Conservation (phyloP, 1,284 basidiomycete species). For the Tilletiaria anomala region DNA sequence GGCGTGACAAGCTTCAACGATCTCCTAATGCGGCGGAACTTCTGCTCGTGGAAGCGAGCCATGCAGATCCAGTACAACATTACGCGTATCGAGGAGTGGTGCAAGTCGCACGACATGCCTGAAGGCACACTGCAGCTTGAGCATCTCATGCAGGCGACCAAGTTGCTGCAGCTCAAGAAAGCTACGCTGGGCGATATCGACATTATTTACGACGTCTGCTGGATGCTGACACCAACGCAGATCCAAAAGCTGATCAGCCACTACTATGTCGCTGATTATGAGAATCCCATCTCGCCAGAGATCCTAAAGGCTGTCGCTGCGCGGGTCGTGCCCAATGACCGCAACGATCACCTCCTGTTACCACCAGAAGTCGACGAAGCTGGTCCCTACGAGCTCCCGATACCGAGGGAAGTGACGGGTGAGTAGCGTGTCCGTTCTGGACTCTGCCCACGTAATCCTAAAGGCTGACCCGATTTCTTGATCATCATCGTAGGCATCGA, state of each 20-base stretch:
- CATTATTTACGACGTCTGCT: slow-evolving; percentile 95
- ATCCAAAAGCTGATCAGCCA: slow-evolving; percentile 97
- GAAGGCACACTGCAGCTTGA: slow-evolving; percentile 94
- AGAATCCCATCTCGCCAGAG: slow-evolving; percentile 43
- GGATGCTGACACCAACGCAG: slow-evolving; percentile 98
- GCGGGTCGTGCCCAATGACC: slow-evolving; percentile 37
- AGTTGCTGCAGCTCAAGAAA: slow-evolving; percentile 95
- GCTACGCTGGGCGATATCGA: slow-evolving; percentile 61
- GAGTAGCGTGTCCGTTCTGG: slow-evolving; percentile 1
- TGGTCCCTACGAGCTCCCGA: slow-evolving; percentile 35
- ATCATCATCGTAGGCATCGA: slow-evolving; percentile 19
- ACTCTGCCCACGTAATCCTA: not conserved
- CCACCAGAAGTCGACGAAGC: slow-evolving; percentile 40
- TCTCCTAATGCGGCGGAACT: slow-evolving; percentile 93
- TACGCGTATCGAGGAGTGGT: slow-evolving; percentile 67
- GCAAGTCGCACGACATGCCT: slow-evolving; percentile 67
- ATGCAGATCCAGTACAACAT: slow-evolving; percentile 93
- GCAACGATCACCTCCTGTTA: slow-evolving; percentile 37
- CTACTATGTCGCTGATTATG: slow-evolving; percentile 97
- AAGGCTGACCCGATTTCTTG: slow-evolving; percentile 1
- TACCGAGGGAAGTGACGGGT: slow-evolving; percentile 35
- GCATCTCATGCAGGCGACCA: slow-evolving; percentile 98
- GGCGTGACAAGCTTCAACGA: slow-evolving; percentile 98
- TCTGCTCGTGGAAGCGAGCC: slow-evolving; percentile 98
- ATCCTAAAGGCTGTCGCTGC: slow-evolving; percentile 39